These are phyloP conservation scores for Thelonectria rubi DNA, from an alignment of 2,329 filamentous ascomycete species.

Conservation along the genomic window DNA sequence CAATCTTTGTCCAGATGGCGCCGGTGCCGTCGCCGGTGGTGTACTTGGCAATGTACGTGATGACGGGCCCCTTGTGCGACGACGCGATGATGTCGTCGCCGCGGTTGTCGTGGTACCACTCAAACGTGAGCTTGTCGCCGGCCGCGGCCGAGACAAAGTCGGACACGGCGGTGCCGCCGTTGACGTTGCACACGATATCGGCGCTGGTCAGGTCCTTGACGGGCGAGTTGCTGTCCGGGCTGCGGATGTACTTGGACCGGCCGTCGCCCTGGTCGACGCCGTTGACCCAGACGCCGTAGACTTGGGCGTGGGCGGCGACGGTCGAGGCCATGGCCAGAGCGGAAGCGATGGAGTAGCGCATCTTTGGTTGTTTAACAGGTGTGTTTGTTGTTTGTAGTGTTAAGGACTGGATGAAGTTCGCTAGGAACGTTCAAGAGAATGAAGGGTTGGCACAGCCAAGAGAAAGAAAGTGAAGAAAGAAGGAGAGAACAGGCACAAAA, in stretches of 20 bases:
- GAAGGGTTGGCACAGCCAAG: slow-evolving; percentile 44
- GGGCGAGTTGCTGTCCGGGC: slow-evolving; percentile 54
- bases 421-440: slow-evolving; percentile 39
- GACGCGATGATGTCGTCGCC: slow-evolving; percentile 61
- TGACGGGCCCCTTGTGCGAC: slow-evolving; percentile 63
- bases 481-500: slow-evolving; percentile 30
- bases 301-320: slow-evolving; percentile 56
- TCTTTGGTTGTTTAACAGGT: slow-evolving; percentile 36
- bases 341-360: slow-evolving; percentile 48
- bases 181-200: slow-evolving; percentile 56
- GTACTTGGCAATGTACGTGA: slow-evolving; percentile 61
- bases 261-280: slow-evolving; percentile 55
- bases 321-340: slow-evolving; percentile 50
- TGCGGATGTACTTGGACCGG: slow-evolving; percentile 53
- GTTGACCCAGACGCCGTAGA: slow-evolving; percentile 59
- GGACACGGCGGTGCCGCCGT: slow-evolving; percentile 47
- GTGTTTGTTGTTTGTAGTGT: slow-evolving; percentile 23
- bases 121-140: slow-evolving; percentile 57
- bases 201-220: slow-evolving; percentile 56
- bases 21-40: slow-evolving; percentile 55
- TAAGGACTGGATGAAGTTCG: slow-evolving; percentile 39
- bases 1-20: slow-evolving; percentile 61
- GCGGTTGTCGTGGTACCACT: slow-evolving; percentile 62
- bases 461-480: slow-evolving; percentile 41
- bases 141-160: slow-evolving; percentile 55